phyloP scores from a whole-genome alignment of 331 rosid species.

The Pyrus hybrid region DNA sequence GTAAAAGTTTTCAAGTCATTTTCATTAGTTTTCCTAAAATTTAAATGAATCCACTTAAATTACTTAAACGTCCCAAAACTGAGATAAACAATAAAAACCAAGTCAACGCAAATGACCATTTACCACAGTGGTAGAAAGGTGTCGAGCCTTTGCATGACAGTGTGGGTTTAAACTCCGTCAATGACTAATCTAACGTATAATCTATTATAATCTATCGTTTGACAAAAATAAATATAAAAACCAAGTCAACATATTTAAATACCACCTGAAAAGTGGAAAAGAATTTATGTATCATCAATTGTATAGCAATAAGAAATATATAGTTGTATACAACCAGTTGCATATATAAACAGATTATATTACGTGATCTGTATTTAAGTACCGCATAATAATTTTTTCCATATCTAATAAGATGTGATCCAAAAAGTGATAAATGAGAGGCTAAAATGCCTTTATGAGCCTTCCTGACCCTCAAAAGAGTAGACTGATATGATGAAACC shows the following conservation, averaged over 20 bases:
- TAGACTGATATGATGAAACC: too few species aligned
- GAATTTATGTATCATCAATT: not conserved
- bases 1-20: too few species aligned
- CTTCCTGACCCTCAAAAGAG: rapidly evolving
- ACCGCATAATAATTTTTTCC: not conserved
- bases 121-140: rapidly evolving
- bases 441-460: too few species aligned
- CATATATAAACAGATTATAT: too few species aligned
- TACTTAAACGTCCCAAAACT: not conserved
- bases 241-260: not conserved
- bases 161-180: too few species aligned
- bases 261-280: not conserved
- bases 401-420: not conserved
- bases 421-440: not conserved
- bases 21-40: too few species aligned
- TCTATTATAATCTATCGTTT: too few species aligned
- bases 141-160: rapidly evolving
- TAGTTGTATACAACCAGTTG: not conserved
- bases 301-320: too few species aligned
- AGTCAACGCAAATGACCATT: not conserved
- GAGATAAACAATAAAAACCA: not conserved
- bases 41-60: not conserved
- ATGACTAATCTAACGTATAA: too few species aligned
- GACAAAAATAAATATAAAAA: too few species aligned
- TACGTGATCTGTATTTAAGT: too few species aligned